A percentile compares a stretch with the other conserved stretches of the same genome.
phyloP scores from a whole-genome alignment of 352 stramenopile species.

The Phytophthora crassamura region DNA sequence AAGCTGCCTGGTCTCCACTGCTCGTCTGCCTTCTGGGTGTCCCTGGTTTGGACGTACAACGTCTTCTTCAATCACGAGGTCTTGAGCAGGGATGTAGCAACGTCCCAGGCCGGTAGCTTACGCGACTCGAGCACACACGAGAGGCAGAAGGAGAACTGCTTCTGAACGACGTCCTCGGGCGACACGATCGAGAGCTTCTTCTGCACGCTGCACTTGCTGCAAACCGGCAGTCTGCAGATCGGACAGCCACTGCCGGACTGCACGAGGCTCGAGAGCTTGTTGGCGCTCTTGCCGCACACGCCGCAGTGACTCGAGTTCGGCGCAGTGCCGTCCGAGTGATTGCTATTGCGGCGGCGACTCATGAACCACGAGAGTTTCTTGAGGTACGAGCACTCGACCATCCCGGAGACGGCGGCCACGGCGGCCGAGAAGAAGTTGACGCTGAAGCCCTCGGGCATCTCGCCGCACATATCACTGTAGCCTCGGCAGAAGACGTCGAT shows the following conservation, averaged over 20 bases:
- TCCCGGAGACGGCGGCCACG: conserved; percentile 37
- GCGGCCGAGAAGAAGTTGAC: conserved; percentile 49
- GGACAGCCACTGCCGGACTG: conserved; percentile 31
- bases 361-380: conserved; percentile 74
- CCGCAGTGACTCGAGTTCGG: conserved; percentile 28
- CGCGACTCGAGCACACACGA: conserved; percentile 55
- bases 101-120: conserved; percentile 45
- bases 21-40: not conserved
- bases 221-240: conserved; percentile 45
- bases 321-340: not conserved
- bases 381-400: conserved; percentile 60
- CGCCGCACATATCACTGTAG: conserved; percentile 51
- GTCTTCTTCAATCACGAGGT: conserved; percentile 21
- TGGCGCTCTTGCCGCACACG: conserved; percentile 37
- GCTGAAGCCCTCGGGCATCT: conserved; percentile 47
- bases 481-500: conserved; percentile 61
- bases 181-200: conserved; percentile 51
- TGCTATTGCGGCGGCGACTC: conserved; percentile 26
- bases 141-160: conserved; percentile 61
- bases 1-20: conserved; percentile 2
- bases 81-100: conserved; percentile 40
- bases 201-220: conserved; percentile 52
- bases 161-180: conserved; percentile 46
- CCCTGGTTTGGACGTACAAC: not conserved
- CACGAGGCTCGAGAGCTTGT: conserved; percentile 32